phyloP scores from a whole-genome alignment of 1,139 yeast species.

The Insectozyma bohioensis region DNA sequence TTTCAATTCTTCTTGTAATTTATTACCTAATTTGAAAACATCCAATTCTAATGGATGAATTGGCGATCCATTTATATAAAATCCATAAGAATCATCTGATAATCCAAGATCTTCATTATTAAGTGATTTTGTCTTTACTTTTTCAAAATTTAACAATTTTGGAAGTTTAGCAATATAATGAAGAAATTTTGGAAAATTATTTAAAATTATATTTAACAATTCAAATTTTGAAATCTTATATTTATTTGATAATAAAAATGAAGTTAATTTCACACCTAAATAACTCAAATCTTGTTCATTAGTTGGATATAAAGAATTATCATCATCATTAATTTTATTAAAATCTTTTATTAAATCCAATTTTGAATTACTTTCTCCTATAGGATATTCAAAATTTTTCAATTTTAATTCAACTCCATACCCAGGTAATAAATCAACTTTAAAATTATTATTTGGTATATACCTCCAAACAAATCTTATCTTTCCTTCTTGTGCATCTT shows the following conservation, averaged over 20 bases:
- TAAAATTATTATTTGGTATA: slow-evolving; percentile 30
- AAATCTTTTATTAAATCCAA: slow-evolving; percentile 14
- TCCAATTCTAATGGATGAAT: slow-evolving; percentile 45
- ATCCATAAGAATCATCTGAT: slow-evolving; percentile 44
- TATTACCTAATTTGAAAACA: slow-evolving; percentile 37
- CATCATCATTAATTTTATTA: slow-evolving; percentile 9
- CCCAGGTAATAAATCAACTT: slow-evolving; percentile 50
- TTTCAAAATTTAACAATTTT: slow-evolving; percentile 13
- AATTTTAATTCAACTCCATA: slow-evolving; percentile 66
- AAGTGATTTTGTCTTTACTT: slow-evolving; percentile 22
- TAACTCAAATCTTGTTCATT: slow-evolving; percentile 28
- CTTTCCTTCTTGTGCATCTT: slow-evolving; percentile 64
- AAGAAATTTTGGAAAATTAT: slow-evolving; percentile 53
- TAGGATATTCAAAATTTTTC: slow-evolving; percentile 64
- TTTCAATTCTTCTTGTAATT: slow-evolving; percentile 36
- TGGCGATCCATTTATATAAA: slow-evolving; percentile 65
- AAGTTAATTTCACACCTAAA: slow-evolving; percentile 48
- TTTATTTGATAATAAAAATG: slow-evolving; percentile 37
- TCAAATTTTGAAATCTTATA: slow-evolving; percentile 27
- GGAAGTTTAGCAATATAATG: slow-evolving; percentile 25
- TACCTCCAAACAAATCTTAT: slow-evolving; percentile 78
- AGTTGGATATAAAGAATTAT: slow-evolving; percentile 26
- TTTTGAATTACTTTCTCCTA: slow-evolving; percentile 23
- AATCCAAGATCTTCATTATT: slow-evolving; percentile 35
- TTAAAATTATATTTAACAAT: slow-evolving; percentile 36